Evolutionary conservation across 768 basidiomycete genomes (phyloP).

Genomic region (Cubamyces lactineus): DNA sequence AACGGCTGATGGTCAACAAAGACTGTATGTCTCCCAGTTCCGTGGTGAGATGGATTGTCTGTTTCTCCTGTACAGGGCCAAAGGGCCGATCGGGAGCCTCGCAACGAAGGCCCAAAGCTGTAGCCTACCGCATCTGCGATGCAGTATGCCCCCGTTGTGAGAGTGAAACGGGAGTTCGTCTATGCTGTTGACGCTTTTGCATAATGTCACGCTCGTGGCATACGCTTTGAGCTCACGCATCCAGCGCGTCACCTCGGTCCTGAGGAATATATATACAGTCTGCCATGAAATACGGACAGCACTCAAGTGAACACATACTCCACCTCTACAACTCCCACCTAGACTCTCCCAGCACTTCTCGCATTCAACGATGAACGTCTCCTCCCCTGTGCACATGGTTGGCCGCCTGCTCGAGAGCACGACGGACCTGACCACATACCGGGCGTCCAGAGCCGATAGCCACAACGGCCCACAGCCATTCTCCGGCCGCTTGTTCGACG

Average conservation of each 20-base stretch:
- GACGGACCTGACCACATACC: constrained; percentile 8
- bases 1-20: constrained; percentile 17
- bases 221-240: not conserved
- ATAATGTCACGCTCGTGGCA: not conserved
- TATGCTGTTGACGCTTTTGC: constrained; percentile 4
- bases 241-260: not conserved
- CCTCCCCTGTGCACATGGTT: constrained; percentile 30
- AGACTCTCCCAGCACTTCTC: not conserved
- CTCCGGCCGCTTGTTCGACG: constrained; percentile 47
- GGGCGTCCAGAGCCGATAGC: not conserved
- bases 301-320: not conserved
- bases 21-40: constrained; percentile 10
- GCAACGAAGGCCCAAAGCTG: constrained; percentile 15
- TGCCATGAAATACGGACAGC: not conserved
- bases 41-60: constrained; percentile 16
- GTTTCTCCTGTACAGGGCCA: constrained; percentile 10
- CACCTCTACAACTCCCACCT: not conserved
- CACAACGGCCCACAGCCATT: constrained; percentile 4
- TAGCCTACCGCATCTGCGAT: constrained; percentile 16
- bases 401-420: constrained; percentile 20
- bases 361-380: constrained; percentile 22
- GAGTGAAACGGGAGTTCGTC: constrained; percentile 1
- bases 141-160: constrained; percentile 1
- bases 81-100: constrained; percentile 3
- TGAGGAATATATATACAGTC: constrained; percentile 8